A percentile compares a stretch with the other conserved stretches of the same genome.
phyloP scores from a whole-genome alignment of 306 rosid genomes.

The Prunus mira region DNA sequence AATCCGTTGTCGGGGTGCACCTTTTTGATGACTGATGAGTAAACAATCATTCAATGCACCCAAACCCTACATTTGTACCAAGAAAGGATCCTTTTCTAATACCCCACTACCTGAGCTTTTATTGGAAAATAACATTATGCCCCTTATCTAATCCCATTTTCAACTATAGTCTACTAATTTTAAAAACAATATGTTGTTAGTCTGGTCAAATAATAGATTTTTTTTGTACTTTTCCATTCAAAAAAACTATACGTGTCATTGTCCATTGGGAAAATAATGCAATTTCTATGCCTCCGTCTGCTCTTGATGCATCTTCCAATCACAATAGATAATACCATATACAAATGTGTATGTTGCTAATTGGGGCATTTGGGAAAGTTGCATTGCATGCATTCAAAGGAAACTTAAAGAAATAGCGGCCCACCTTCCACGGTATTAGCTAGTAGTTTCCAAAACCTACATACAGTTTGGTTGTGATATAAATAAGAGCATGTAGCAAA shows the following conservation, averaged over 20 bases:
- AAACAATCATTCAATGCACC: neutral
- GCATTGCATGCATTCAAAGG: slow-evolving; percentile 10
- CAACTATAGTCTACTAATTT: neutral
- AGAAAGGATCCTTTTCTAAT: neutral
- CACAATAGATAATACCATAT: too few species aligned
- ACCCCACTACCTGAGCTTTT: neutral
- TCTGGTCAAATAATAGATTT: neutral
- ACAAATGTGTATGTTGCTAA: neutral
- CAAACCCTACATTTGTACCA: neutral
- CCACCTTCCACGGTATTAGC: slow-evolving; percentile 17
- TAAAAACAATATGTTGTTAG: neutral
- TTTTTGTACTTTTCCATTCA: neutral
- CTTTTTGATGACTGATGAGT: neutral
- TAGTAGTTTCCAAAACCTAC: slow-evolving; percentile 26
- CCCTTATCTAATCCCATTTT: neutral
- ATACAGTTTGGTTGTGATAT: neutral
- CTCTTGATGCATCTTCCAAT: neutral
- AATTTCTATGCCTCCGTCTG: slow-evolving; percentile 22
- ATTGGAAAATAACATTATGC: neutral
- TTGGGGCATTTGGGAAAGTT: slow-evolving; percentile 2
- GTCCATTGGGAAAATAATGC: slow-evolving; percentile 19
- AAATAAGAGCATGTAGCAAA: slow-evolving; percentile 3
- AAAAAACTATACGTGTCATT: slow-evolving; percentile 11
- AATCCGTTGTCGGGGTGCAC: neutral
- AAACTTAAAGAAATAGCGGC: slow-evolving; percentile 14